Conservation (phyloP, 208 protist species). For the Strigomonas oncopelti region DNA sequence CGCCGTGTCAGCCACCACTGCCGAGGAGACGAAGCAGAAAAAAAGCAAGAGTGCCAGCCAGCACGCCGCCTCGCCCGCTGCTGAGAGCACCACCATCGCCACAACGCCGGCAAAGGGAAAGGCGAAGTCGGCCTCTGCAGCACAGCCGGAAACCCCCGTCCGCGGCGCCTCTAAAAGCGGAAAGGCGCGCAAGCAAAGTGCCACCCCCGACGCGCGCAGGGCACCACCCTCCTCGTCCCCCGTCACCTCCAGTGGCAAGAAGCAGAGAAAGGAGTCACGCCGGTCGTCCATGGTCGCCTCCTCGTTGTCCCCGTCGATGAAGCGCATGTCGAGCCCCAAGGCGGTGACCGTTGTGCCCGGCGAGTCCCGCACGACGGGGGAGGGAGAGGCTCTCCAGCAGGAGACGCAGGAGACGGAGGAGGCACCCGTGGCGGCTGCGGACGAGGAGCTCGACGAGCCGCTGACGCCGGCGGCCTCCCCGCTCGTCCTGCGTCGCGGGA, state of each 20-base stretch:
- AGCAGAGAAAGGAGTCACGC: not conserved
- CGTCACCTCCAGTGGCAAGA: not conserved
- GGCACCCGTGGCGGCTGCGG: not conserved
- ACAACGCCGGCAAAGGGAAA: not conserved
- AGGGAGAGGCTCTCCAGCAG: too few species aligned
- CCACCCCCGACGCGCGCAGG: too few species aligned
- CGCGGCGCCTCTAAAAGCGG: not conserved
- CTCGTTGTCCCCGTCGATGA: not conserved
- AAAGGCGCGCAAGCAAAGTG: not conserved
- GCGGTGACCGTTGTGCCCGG: not conserved
- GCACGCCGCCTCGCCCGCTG: not conserved
- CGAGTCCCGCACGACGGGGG: not conserved
- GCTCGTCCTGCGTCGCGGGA: not conserved
- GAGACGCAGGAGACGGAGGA: not conserved
- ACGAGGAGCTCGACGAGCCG: not conserved
- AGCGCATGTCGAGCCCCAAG: not conserved
- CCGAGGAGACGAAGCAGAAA: not conserved
- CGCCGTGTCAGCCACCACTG: not conserved
- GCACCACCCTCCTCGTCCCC: not conserved
- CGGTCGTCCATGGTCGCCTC: not conserved
- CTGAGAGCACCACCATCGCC: not conserved
- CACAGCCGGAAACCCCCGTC: not conserved
- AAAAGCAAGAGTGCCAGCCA: too few species aligned
- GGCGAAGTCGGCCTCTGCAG: not conserved
- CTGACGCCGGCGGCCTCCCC: too few species aligned